Evolutionary conservation across 2,329 filamentous ascomycete species (phyloP), one percentile per base, ranked within the genome.

Genomic region (Pestalotiopsis sp.): DNA sequence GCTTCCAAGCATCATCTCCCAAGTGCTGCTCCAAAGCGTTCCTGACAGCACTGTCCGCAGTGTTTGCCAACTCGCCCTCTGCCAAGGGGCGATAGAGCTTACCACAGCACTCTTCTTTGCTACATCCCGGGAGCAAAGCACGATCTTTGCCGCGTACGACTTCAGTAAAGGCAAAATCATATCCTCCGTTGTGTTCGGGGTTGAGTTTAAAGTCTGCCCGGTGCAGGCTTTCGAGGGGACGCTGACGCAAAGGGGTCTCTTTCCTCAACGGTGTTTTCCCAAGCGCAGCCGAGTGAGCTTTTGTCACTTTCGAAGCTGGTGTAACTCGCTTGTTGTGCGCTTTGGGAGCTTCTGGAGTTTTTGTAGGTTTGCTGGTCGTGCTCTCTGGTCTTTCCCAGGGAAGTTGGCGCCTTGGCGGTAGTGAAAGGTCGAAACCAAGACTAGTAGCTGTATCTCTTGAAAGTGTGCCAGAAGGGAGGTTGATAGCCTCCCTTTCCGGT

Each of bases 141-240:
- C 93, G 90, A 11, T 89, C 87, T 71, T 86, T 91, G 67, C 87
- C 88, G 66, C 94, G 90, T 14, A 97, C 87, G 0, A 94, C 91
- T 69, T 95, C 92, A 1, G 86, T 83, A 76, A 90, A 97, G 12
- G 93, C 93, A 78, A 89, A 93, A 66, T 90, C 87, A 58, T 90
- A 83, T 2, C 93, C 92, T 57, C 91, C 86, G 71, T 95, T 95
- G 72, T 84, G 86, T 4, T 83, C 82, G 0, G 93, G 91, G 72
- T 97, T 97, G 73, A 96, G 84, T 77, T 91, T 95, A 83, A 97
- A 98, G 79, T 97, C 91, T 13, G 89, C 87, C 1, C 92, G 82
- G 14, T 82, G 82, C 13, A 97, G 85, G 41, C 86, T 82, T 0
- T 84, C 80, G 3, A 90, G 71, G 0, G 90, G 86, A 64, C 86